phyloP scores from a whole-genome alignment of 2,329 filamentous ascomycete species.

The Phialophora verrucosa region DNA sequence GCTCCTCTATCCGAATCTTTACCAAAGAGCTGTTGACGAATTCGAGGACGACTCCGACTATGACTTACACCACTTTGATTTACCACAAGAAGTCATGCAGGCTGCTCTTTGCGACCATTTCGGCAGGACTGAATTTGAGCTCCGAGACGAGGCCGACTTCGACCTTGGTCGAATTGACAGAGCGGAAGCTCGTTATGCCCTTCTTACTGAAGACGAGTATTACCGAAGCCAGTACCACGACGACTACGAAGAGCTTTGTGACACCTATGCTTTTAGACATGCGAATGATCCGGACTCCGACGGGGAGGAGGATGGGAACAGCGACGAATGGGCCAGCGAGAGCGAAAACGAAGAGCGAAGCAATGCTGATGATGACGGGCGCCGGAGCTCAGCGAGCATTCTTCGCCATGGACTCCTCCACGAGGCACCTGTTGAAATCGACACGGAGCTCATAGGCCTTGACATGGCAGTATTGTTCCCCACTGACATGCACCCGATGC shows the following conservation, averaged over 20 bases:
- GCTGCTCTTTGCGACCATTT: not conserved
- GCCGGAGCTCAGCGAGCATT: not conserved
- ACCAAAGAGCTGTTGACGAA: slow-evolving; percentile 4
- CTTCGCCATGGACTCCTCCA: slow-evolving; percentile 1
- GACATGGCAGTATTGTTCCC: slow-evolving; percentile 1
- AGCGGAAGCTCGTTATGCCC: slow-evolving; percentile 2
- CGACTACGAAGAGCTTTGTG: slow-evolving; percentile 7
- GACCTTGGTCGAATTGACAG: not conserved
- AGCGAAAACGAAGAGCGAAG: not conserved
- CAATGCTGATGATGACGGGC: not conserved
- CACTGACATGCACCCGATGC: not conserved
- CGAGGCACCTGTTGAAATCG: not conserved
- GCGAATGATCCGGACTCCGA: not conserved
- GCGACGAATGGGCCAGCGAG: not conserved
- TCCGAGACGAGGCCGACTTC: not conserved
- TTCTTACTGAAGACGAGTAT: slow-evolving; percentile 5
- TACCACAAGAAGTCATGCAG: not conserved
- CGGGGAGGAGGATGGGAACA: not conserved
- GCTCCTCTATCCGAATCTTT: not conserved
- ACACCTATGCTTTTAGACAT: not conserved
- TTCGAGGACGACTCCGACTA: not conserved
- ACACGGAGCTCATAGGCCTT: not conserved
- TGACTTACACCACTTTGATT: not conserved
- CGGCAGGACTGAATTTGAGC: not conserved
- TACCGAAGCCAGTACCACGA: slow-evolving; percentile 1